A percentile compares a stretch with the other conserved stretches of the same genome.
Evolutionary conservation across 169 alveolate genomes (phyloP).

Genomic region (Eimeria falciformis): DNA sequence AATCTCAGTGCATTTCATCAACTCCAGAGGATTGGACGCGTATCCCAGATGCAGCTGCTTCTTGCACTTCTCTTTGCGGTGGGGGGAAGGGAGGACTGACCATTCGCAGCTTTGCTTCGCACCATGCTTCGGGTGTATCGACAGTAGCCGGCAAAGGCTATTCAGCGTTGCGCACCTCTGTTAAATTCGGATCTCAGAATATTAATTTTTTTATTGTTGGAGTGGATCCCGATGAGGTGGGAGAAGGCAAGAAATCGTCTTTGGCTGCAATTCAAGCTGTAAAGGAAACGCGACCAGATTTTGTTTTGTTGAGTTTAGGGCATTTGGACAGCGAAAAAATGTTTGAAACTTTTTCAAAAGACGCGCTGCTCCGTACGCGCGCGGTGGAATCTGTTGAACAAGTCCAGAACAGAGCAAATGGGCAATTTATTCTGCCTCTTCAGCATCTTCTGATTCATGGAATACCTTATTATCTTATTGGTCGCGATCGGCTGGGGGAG

Average conservation of each 20-base stretch:
- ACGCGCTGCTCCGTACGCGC: slow-evolving; percentile 21
- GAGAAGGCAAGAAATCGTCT: not conserved
- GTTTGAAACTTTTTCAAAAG: not conserved
- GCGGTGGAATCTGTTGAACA: not conserved
- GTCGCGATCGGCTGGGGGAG: slow-evolving; percentile 62
- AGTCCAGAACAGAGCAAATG: not conserved
- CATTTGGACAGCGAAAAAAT: slow-evolving; percentile 54
- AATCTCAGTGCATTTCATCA: no score
- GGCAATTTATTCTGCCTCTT: slow-evolving; percentile 30
- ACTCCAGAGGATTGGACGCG: no score
- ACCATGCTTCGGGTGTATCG: not conserved
- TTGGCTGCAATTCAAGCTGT: not conserved
- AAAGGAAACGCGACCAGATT: not conserved
- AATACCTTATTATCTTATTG: slow-evolving; percentile 10
- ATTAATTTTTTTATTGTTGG: not conserved
- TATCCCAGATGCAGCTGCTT: no score
- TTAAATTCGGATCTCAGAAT: not conserved
- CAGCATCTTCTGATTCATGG: slow-evolving; percentile 13
- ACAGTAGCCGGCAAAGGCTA: not conserved
- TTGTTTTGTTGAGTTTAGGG: slow-evolving; percentile 66
- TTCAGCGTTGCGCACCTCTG: not conserved
- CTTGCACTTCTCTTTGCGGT: no score
- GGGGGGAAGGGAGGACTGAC: no score
- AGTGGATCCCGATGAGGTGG: not conserved
- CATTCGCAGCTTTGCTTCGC: not conserved